Evolutionary conservation across 1,139 yeast species (phyloP).

Genomic region (Sugiyamaella paludigena): DNA sequence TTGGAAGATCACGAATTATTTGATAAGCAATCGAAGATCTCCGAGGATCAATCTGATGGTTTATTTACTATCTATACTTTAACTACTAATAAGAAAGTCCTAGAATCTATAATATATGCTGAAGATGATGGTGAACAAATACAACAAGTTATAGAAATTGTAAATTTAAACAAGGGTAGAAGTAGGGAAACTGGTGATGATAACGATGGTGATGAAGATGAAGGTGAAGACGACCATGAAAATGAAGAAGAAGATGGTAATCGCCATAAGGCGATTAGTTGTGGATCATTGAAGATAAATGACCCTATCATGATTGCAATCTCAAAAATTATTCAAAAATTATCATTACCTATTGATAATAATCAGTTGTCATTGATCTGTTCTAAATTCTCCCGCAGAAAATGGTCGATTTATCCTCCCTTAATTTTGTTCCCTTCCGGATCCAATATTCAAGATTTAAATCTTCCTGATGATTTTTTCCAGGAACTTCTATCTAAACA

Average conservation of each 20-base stretch:
- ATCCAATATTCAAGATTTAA: background rate
- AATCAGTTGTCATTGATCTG: background rate
- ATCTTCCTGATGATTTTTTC: slow-evolving; percentile 8
- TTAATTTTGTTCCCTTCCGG: slow-evolving; percentile 58
- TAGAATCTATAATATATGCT: background rate
- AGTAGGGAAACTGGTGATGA: too few relatives aligned
- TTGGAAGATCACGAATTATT: slow-evolving; percentile 26
- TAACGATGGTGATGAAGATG: too few relatives aligned
- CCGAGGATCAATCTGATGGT: slow-evolving; percentile 4
- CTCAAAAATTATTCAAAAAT: too few relatives aligned
- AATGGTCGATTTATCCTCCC: slow-evolving; percentile 67
- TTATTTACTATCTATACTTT: slow-evolving; percentile 13
- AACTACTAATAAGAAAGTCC: slow-evolving; percentile 1
- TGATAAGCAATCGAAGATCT: slow-evolving; percentile 13
- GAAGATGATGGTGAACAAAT: background rate
- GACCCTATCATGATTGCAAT: too few relatives aligned
- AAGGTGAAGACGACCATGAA: too few relatives aligned
- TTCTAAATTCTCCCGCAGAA: slow-evolving; percentile 24
- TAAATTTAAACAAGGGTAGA: too few relatives aligned
- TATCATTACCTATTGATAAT: too few relatives aligned
- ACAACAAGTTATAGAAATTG: too few relatives aligned
- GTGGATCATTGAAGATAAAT: too few relatives aligned
- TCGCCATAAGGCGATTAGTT: too few relatives aligned
- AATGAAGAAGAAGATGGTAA: too few relatives aligned
- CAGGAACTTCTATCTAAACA: slow-evolving; percentile 21